Conservation (phyloP, 441 rosid genomes). For the Isatis lusitanica region DNA sequence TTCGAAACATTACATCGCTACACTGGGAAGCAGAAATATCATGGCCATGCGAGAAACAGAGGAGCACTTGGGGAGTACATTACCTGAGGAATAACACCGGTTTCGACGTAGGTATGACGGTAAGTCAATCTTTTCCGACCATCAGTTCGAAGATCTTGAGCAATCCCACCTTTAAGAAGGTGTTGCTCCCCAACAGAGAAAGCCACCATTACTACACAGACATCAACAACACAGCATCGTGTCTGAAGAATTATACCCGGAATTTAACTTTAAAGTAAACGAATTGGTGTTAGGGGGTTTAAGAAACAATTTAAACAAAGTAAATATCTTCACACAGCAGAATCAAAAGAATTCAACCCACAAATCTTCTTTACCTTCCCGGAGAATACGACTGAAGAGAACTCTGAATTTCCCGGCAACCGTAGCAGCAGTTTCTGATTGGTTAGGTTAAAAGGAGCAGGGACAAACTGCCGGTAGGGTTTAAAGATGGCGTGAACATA, state of each 20-base stretch:
- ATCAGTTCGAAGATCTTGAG: constrained; percentile 80
- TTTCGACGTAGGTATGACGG: constrained; percentile 66
- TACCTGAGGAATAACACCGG: constrained; percentile 87
- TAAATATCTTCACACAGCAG: not conserved
- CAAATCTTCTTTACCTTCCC: constrained; percentile 19
- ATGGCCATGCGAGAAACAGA: not conserved
- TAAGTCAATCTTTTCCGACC: constrained; percentile 68
- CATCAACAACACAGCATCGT: not conserved
- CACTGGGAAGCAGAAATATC: not conserved
- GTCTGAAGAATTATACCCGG: not conserved
- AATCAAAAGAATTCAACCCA: not conserved
- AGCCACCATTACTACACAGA: constrained; percentile 50
- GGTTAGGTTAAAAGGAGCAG: constrained; percentile 8
- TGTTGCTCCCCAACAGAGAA: constrained; percentile 69
- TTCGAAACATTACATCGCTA: not conserved
- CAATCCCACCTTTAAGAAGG: constrained; percentile 76
- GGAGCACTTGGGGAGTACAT: not conserved
- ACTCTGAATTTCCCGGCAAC: constrained; percentile 31
- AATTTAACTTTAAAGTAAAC: not conserved
- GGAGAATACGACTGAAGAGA: not conserved
- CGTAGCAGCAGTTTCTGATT: constrained; percentile 17
- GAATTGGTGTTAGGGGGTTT: not conserved
- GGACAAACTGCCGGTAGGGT: constrained; percentile 20
- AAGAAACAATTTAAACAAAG: constrained; percentile 14
- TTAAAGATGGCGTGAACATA: constrained; percentile 29